Conservation (phyloP, 352 stramenopile species). For the Blastocystis sp. region DNA sequence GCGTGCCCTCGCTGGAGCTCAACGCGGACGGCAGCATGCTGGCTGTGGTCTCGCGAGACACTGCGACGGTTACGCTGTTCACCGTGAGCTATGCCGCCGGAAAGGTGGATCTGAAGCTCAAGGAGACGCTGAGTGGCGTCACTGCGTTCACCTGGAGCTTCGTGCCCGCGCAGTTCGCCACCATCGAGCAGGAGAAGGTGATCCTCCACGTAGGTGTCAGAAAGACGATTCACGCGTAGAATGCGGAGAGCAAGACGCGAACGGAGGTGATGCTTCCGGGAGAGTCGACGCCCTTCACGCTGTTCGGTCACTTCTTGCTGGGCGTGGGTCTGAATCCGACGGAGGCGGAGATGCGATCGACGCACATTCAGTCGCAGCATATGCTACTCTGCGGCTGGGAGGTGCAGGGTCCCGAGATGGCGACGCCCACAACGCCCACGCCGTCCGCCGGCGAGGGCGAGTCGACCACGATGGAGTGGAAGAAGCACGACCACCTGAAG, state of each 20-base stretch:
- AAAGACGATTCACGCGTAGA: background rate
- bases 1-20: background rate
- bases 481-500: conserved; percentile 27
- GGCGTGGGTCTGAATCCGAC: background rate
- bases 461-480: background rate
- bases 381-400: conserved; percentile 24
- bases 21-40: background rate
- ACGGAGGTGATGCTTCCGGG: background rate
- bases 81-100: background rate
- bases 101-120: background rate
- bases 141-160: conserved; percentile 3
- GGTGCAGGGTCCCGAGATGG: background rate
- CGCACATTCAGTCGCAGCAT: conserved; percentile 22
- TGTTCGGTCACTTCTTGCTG: conserved; percentile 17
- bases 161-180: background rate
- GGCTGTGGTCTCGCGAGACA: background rate
- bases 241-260: background rate
- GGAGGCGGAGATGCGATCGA: conserved; percentile 22
- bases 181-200: background rate
- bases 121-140: background rate
- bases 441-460: background rate
- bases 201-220: background rate
- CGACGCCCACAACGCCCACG: background rate
- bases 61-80: background rate
- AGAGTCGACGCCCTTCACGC: background rate